Conservation (phyloP, 2,329 filamentous ascomycete species). For the Botrytis fabae region DNA sequence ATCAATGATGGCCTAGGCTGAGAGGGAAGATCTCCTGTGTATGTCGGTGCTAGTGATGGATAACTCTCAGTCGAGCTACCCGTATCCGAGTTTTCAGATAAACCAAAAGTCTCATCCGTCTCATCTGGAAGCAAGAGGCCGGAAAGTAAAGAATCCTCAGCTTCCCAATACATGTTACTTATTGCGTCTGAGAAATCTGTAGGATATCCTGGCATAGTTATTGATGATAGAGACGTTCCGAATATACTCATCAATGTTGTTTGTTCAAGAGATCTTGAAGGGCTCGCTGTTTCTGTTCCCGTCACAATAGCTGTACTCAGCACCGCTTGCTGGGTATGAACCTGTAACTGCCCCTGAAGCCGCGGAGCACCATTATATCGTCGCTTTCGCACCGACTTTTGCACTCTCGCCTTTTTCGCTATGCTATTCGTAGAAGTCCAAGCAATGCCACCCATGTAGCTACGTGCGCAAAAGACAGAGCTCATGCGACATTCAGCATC, state of each 20-base stretch:
- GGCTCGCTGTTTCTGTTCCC: background rate
- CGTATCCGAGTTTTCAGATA: background rate
- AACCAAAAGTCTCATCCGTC: background rate
- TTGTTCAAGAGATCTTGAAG: background rate
- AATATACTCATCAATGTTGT: background rate
- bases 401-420: background rate
- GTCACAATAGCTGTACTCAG: background rate
- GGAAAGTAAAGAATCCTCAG: background rate
- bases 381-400: background rate
- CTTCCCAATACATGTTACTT: constrained; percentile 2
- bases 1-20: background rate
- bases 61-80: background rate
- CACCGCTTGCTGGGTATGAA: background rate
- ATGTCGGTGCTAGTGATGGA: background rate
- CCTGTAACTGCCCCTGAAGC: background rate
- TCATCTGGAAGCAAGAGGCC: background rate
- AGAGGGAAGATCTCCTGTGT: background rate
- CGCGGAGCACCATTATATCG: background rate
- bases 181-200: background rate
- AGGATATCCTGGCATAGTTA: background rate
- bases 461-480: background rate
- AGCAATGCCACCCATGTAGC: background rate
- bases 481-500: background rate
- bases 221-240: background rate
- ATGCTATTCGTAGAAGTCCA: background rate